phyloP scores from a whole-genome alignment of 2,329 filamentous ascomycete genomes.

The Sclerotinia trifoliorum region DNA sequence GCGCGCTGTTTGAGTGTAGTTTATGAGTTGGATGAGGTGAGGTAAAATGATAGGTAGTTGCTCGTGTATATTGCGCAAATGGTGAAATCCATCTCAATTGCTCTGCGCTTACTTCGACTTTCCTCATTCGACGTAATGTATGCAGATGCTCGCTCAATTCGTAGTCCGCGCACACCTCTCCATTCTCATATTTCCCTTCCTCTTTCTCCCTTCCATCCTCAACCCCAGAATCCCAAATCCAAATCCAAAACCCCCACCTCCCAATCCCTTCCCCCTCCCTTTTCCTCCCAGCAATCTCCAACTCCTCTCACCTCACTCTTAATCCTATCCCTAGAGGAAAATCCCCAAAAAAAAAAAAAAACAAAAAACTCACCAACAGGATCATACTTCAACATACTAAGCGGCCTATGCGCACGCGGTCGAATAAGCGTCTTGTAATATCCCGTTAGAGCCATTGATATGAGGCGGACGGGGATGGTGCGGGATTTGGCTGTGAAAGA shows the following conservation, averaged over 20 bases:
- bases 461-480: conserved; percentile 85
- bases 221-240: background rate
- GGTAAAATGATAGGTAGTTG: background rate
- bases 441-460: conserved; percentile 98
- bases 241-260: too few species aligned
- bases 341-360: background rate
- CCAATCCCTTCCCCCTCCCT: background rate
- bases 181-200: background rate
- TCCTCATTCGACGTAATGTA: background rate
- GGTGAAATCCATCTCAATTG: background rate
- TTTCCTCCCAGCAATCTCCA: background rate
- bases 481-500: conserved; percentile 65
- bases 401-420: conserved; percentile 74
- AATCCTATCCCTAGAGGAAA: too few species aligned
- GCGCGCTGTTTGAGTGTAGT: background rate
- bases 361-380: conserved; percentile 67
- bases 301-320: background rate
- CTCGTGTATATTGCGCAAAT: background rate
- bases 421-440: conserved; percentile 92
- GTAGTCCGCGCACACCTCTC: background rate
- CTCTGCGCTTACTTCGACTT: background rate
- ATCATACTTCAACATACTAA: conserved; percentile 99
- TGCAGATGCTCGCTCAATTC: background rate
- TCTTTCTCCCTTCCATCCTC: background rate
- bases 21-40: background rate